A percentile compares a stretch with the other conserved stretches of the same genome.
phyloP scores from a whole-genome alignment of 352 stramenopile genomes.

The Phytophthora citricola region DNA sequence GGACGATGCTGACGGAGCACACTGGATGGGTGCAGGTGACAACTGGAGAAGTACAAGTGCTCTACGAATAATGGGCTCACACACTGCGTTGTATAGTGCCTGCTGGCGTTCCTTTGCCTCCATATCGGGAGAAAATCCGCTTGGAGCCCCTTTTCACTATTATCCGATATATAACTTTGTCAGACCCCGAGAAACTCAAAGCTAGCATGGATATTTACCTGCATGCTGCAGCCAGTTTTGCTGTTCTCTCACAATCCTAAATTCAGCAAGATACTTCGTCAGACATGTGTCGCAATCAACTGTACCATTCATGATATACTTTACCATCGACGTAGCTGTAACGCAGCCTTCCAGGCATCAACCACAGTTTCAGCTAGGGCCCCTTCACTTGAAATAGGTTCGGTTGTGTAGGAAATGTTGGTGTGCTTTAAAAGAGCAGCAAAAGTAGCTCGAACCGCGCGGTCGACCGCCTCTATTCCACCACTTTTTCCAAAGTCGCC shows the following conservation, averaged over 20 bases:
- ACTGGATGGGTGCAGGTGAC: conserved; percentile 52
- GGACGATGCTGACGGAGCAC: conserved; percentile 30
- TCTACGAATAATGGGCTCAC: conserved; percentile 76
- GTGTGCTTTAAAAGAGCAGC: conserved; percentile 85
- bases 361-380: conserved; percentile 70
- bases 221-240: conserved; percentile 71
- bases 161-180: conserved; percentile 8
- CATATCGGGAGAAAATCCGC: conserved; percentile 46
- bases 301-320: not conserved
- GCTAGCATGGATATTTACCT: conserved; percentile 42
- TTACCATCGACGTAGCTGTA: conserved; percentile 86
- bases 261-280: not conserved
- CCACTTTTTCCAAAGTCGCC: conserved; percentile 83
- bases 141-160: conserved; percentile 44
- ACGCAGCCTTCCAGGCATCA: conserved; percentile 74
- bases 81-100: conserved; percentile 79
- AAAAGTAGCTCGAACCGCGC: conserved; percentile 81
- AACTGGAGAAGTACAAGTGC: conserved; percentile 74
- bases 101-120: conserved; percentile 73
- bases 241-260: conserved; percentile 89
- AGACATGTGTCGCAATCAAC: not conserved
- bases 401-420: conserved; percentile 74
- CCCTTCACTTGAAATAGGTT: conserved; percentile 66
- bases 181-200: not conserved
- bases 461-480: conserved; percentile 81